These are phyloP conservation scores for Potentilla sterilis DNA, from an alignment of 306 rosid genomes.

Conservation along the genomic window DNA sequence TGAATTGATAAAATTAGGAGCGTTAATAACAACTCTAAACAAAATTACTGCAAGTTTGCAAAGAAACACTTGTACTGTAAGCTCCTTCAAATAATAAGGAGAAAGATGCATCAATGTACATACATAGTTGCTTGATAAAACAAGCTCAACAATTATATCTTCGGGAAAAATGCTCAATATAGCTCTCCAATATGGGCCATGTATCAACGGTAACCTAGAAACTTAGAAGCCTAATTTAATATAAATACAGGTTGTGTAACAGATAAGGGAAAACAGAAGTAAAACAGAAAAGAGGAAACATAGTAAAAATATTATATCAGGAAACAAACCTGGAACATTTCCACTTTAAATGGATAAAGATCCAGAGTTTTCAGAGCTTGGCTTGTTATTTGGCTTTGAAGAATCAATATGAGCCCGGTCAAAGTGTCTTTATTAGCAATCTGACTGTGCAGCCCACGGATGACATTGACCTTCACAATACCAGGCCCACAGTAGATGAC, in stretches of 20 bases:
- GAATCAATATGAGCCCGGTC: slow-evolving; percentile 61
- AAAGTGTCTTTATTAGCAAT: slow-evolving; percentile 62
- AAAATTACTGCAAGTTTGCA: not conserved
- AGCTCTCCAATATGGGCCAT: not conserved
- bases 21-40: not conserved
- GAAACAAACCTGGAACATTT: slow-evolving; percentile 80
- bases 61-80: slow-evolving; percentile 1
- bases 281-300: not conserved
- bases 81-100: not conserved
- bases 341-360: slow-evolving; percentile 59
- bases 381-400: slow-evolving; percentile 60
- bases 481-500: slow-evolving; percentile 63
- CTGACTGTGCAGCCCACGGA: slow-evolving; percentile 55
- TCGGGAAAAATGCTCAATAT: not conserved
- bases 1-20: not conserved
- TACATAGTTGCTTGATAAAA: not conserved
- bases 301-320: not conserved
- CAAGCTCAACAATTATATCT: not conserved
- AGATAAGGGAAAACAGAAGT: not conserved
- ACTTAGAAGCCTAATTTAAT: not conserved
- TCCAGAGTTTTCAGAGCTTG: slow-evolving; percentile 73
- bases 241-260: not conserved
- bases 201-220: not conserved
- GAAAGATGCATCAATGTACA: not conserved
- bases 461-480: slow-evolving; percentile 51